Conservation (phyloP, 129 eudicot species). For the Mikania micrantha region DNA sequence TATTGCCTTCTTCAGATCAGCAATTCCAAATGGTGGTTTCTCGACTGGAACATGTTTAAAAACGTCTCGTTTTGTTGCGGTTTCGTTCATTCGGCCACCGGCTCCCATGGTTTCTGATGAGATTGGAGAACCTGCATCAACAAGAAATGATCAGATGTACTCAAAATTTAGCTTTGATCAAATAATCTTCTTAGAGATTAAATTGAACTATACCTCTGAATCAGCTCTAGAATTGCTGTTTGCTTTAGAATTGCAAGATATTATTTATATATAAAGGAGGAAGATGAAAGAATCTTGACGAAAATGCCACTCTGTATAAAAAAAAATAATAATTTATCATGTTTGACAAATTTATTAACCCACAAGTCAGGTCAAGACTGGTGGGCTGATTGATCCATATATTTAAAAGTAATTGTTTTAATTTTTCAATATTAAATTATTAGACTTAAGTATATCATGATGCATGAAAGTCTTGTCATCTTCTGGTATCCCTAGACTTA, state of each 20-base stretch:
- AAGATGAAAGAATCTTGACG: background rate
- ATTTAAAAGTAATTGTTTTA: too few species aligned
- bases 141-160: background rate
- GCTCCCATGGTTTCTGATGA: slow-evolving; percentile 20
- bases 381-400: background rate
- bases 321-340: too few species aligned
- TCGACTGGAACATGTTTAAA: slow-evolving; percentile 24
- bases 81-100: slow-evolving; percentile 28
- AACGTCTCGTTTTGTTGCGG: background rate
- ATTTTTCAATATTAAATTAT: too few species aligned
- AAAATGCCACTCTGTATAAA: slow-evolving; percentile 3
- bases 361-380: background rate
- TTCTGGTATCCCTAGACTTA: too few species aligned
- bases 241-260: background rate
- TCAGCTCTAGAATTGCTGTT: background rate
- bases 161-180: background rate
- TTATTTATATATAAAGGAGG: background rate
- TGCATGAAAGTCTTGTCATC: too few species aligned
- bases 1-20: slow-evolving; percentile 32
- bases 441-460: too few species aligned
- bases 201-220: background rate
- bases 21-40: slow-evolving; percentile 22
- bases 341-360: too few species aligned
- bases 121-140: background rate
- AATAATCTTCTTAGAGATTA: background rate